Evolutionary conservation across 1,284 basidiomycete genomes (phyloP), one percentile per base, ranked within the genome.

Genomic region (Mixia osmundae): DNA sequence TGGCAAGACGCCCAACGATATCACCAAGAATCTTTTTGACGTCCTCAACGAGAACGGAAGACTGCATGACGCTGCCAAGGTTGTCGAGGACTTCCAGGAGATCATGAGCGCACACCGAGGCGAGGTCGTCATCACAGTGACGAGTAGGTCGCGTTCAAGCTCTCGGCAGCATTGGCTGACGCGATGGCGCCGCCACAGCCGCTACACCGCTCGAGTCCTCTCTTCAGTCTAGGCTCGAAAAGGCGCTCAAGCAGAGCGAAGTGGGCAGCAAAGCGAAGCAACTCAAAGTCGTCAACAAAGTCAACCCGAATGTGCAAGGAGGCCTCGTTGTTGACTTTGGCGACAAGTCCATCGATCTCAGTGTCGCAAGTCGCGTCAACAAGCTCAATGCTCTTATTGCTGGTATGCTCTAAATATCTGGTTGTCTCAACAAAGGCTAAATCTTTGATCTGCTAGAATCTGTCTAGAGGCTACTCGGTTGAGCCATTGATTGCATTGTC

Each of bases 331-430:
- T 99, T 38, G 89, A 97, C 63, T 87, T 99, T 57, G 91, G 83
- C 48, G 89, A 95, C 66, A 87, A 87, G 67, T 85, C 80, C 39
- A 77, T 94, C 50, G 91, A 97, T 62, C 68, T 95, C 46, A 83
- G 78, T 50, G 87, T n/a, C n/a, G n/a, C n/a, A n/a, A n/a, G n/a
- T n/a, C n/a, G n/a, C n/a, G n/a, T n/a, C n/a, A n/a, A n/a, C n/a
- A n/a, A n/a, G n/a, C n/a, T n/a, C n/a, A n/a, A n/a, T n/a, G n/a
- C n/a, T n/a, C n/a, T n/a, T n/a, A n/a, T n/a, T n/a, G n/a, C n/a
- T n/a, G n/a, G n/a, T n/a, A n/a, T n/a, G n/a, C n/a, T n/a, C n/a
- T n/a, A n/a, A n/a, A n/a, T n/a, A n/a, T n/a, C n/a, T n/a, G n/a
- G n/a, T n/a, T n/a, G n/a, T n/a, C n/a, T n/a, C n/a, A n/a, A n/a